Percentiles rank a stretch among this genome's conserved stretches.
These are phyloP conservation scores for Malbranchea zuffiana DNA, from an alignment of 2,329 filamentous ascomycete genomes.

Conservation along the genomic window DNA sequence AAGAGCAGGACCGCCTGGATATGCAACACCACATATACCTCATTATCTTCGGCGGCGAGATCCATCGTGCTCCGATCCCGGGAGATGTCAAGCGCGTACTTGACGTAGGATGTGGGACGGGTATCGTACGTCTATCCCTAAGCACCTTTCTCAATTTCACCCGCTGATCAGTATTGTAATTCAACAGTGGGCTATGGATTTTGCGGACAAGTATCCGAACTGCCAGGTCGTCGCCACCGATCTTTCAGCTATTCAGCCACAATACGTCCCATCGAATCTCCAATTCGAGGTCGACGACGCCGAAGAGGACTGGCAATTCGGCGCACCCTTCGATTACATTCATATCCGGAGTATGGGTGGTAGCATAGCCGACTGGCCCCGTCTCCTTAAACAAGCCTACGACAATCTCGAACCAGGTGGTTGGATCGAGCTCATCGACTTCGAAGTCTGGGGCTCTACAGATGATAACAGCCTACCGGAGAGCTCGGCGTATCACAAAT, in stretches of 20 bases:
- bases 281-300: conserved; percentile 39
- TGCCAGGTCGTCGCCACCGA: conserved; percentile 12
- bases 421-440: conserved; percentile 23
- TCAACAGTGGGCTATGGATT: conserved; percentile 10
- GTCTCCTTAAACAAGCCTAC: conserved; percentile 19
- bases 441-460: conserved; percentile 22
- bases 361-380: conserved; percentile 25
- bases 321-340: conserved; percentile 31
- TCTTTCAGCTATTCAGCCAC: conserved; percentile 12
- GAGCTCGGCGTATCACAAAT: conserved; percentile 17
- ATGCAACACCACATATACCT: conserved; percentile 33
- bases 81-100: conserved; percentile 25
- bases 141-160: background rate
- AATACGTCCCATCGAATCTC: conserved; percentile 39
- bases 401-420: conserved; percentile 22
- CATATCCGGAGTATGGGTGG: conserved; percentile 29
- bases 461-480: conserved; percentile 21
- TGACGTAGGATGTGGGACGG: conserved; percentile 43
- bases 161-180: background rate
- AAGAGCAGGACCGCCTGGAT: conserved; percentile 34
- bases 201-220: conserved; percentile 11
- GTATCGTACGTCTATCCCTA: conserved; percentile 21
- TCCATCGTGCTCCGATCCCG: conserved; percentile 31
- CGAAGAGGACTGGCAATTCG: conserved; percentile 32
- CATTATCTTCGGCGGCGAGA: conserved; percentile 26